These are phyloP conservation scores for Calocybe cyanea DNA, from an alignment of 768 basidiomycete species.

Conservation along the genomic window DNA sequence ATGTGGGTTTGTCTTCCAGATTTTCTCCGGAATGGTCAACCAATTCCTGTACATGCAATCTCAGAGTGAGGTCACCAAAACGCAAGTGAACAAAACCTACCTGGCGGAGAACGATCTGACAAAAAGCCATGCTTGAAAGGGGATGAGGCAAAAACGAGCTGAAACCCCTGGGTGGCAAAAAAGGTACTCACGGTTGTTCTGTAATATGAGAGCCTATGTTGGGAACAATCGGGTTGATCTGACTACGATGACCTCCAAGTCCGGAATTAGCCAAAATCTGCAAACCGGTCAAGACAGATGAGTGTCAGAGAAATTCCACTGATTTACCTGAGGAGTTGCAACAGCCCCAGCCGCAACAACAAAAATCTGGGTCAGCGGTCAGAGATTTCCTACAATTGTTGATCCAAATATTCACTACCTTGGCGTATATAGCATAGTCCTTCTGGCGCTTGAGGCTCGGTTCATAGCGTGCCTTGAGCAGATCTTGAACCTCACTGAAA, in stretches of 20 bases:
- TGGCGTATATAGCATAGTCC: too few relatives aligned
- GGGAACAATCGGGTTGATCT: not conserved
- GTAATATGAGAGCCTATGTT: not conserved
- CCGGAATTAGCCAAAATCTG: too few relatives aligned
- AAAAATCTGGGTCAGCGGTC: too few relatives aligned
- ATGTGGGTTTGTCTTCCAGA: not conserved
- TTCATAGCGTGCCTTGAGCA: too few relatives aligned
- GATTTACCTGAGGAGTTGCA: not conserved
- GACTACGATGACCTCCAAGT: not conserved
- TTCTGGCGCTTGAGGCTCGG: too few relatives aligned
- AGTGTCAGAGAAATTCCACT: not conserved
- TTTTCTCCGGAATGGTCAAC: not conserved
- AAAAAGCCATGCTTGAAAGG: constrained; percentile 17
- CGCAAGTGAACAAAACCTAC: not conserved
- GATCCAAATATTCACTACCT: not conserved
- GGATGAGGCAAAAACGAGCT: not conserved
- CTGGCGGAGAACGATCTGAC: constrained; percentile 10
- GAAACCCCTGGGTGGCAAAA: too few relatives aligned
- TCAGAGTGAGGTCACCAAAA: not conserved
- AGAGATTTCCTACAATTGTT: too few relatives aligned
- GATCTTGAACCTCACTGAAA: too few relatives aligned
- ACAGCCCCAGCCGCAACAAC: not conserved
- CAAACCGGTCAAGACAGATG: not conserved
- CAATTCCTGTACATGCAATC: too few relatives aligned
- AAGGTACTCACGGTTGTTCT: not conserved